Evolutionary conservation across 1,284 basidiomycete species (phyloP), one percentile per base, ranked within the genome.

Genomic region (Boletus smithii): DNA sequence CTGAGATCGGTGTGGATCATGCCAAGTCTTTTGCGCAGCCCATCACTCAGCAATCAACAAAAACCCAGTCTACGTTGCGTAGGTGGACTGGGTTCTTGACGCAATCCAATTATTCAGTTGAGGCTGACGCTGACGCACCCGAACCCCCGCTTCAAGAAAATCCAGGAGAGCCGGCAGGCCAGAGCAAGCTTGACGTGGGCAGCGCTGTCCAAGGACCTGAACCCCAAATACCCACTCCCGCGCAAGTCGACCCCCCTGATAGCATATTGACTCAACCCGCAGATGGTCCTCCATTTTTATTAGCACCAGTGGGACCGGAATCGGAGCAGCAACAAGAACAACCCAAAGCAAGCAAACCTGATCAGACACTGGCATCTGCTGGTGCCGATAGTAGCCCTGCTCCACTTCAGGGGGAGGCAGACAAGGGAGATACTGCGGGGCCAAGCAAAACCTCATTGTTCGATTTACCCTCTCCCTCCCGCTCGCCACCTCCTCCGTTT

Each of bases 401-500:
- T 1, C 39, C 26, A 11, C 32, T 11, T 32, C 34, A 46, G 35
- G 43, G n/a, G 10, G 42, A 4, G 17, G 38, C 16, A 11, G 9
- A 37, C 30, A 37, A 37, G 23, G 32, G 22, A 8, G 40, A 26
- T 17, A 11, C 8, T n/a, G 33, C 22, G 1, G 41, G n/a, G 9
- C 37, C 33, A 9, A 48, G 33, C 3, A 41, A 38, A 37, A 18
- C 10, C 2, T 53, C 51, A 0, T 24, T 47, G 14, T 14, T 60
- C 8, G 43, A 60, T 18, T 0, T 55, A 5, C 42, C 43, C 5
- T 17, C 57, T 37, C 55, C 49, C 13, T 8, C 48, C 2, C 2
- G 51, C 6, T 40, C 57, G 4, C 63, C 65, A 9, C 66, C 66
- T 2, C 66, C 62, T 13, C 54, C 65, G 2, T 67, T 62, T 16